These are phyloP conservation scores for Nakazawaea pomicola DNA, from an alignment of 805 yeast species.

Conservation along the genomic window DNA sequence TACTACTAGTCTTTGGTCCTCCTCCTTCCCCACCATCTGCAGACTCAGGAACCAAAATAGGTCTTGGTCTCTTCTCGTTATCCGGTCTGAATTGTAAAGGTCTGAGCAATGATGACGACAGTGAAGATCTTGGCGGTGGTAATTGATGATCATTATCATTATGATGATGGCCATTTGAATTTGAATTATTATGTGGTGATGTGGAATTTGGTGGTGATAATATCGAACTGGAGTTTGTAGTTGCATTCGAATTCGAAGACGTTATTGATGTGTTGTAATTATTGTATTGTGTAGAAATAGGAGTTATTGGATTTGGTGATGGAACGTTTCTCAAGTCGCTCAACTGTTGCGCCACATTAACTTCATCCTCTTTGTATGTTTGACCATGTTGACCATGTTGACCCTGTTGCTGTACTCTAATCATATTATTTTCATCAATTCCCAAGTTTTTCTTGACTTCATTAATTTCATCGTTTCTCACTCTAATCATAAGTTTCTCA, in stretches of 20 bases:
- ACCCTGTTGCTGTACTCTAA: conserved; percentile 2
- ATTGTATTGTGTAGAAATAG: conserved; percentile 14
- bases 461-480: conserved; percentile 18
- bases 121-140: conserved; percentile 11
- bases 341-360: conserved; percentile 7
- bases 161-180: no score
- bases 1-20: neutral
- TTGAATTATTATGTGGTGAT: conserved; percentile 11
- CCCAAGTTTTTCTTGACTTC: conserved; percentile 11
- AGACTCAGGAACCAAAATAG: conserved; percentile 10
- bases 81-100: conserved; percentile 12
- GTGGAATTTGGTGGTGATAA: conserved; percentile 12
- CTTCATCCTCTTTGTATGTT: conserved; percentile 9
- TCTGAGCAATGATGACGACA: conserved; percentile 10
- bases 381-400: no score
- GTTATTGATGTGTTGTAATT: neutral
- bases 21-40: neutral
- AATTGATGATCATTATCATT: neutral
- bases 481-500: conserved; percentile 25
- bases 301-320: conserved; percentile 11
- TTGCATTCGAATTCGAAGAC: neutral
- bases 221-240: neutral
- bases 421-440: conserved; percentile 10
- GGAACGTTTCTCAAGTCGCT: conserved; percentile 4
- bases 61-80: conserved; percentile 12